Evolutionary conservation across 164 flowering plant genomes (phyloP), one percentile per base, ranked within the genome.

Genomic region (Litsea cubeba): DNA sequence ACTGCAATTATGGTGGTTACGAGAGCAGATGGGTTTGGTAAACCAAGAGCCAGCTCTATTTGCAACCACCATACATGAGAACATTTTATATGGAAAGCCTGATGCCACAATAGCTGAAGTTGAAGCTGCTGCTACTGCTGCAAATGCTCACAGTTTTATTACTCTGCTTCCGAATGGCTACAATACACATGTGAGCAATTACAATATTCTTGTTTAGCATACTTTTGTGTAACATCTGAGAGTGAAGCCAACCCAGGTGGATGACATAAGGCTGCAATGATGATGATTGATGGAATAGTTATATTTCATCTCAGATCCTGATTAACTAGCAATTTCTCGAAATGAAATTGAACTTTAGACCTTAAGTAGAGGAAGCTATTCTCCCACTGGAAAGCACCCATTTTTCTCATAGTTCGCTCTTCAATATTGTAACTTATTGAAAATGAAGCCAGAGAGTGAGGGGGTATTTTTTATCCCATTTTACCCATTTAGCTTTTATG

Each of bases 41-140:
- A 95, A 91, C 79, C 99, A 95, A 82, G 99, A 95, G 75, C 99
- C 99, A 18, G 97, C 97, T 2, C 92, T 95, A 18, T 95, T 95
- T 82, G 97, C 99, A 0, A 95, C 98, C 66, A 90, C 97, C 71
- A 93, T 95, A 65, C 90, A 89, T 67, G 97, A 90, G 71, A 95
- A 95, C 81, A 92, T 95, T 70, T 88, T 91, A 67, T 90, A 93
- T 78, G 99, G 97, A 62, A 95, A 91, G 82, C 93, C 95, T 54
- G 97, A 91, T 81, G 99, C 98, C 6, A 86, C 93, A 24, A 82
- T 81, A 76, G 91, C 79, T 58, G 99, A 95, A 80, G 93, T 95
- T 2, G 97, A 93, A 82, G 98, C 91, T 72, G 97, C 99, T 70
- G 83, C 98, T 66, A 75, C 88, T 71, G 92, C 97, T 69, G 96